These are phyloP conservation scores for Mycena epipterygia DNA, from an alignment of 768 basidiomycete genomes.

Conservation along the genomic window DNA sequence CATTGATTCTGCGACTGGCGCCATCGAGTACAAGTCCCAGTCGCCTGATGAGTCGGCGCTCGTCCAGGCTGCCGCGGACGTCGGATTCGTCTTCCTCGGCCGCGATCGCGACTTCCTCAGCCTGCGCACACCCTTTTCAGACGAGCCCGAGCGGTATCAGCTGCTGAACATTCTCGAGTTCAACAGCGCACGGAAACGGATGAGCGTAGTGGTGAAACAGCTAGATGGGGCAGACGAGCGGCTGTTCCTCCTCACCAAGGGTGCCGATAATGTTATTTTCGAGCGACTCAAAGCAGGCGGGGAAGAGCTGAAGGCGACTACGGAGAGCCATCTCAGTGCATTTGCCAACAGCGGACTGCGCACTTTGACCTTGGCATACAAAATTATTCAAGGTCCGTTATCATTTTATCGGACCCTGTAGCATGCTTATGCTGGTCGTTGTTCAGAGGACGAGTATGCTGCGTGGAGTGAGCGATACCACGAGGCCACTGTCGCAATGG, in stretches of 20 bases:
- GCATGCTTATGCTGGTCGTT: not conserved
- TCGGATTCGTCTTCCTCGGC: slow-evolving; percentile 94
- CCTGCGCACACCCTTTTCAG: slow-evolving; percentile 86
- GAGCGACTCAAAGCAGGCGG: slow-evolving; percentile 82
- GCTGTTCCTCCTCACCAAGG: slow-evolving; percentile 88
- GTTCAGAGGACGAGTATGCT: slow-evolving; percentile 81
- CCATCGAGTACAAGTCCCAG: slow-evolving; percentile 95
- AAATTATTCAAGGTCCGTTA: slow-evolving; percentile 77
- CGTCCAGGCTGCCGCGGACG: slow-evolving; percentile 96
- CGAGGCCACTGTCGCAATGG: slow-evolving; percentile 81
- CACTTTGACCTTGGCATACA: slow-evolving; percentile 95
- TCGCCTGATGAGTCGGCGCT: slow-evolving; percentile 97
- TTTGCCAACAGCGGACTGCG: slow-evolving; percentile 92
- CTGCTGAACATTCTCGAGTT: slow-evolving; percentile 96
- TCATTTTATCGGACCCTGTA: slow-evolving; percentile 1
- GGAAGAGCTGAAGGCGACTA: slow-evolving; percentile 79
- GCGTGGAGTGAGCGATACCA: slow-evolving; percentile 87
- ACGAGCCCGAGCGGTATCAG: slow-evolving; percentile 82
- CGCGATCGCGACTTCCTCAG: slow-evolving; percentile 84
- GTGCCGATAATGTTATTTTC: slow-evolving; percentile 98
- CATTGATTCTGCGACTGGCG: slow-evolving; percentile 78
- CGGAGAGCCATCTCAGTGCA: slow-evolving; percentile 85
- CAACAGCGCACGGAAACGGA: slow-evolving; percentile 92
- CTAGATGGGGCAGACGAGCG: slow-evolving; percentile 72
- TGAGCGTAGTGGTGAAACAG: slow-evolving; percentile 93